Base-by-base conservation (phyloP, 2,329 filamentous ascomycete species). In the Beauveria sp. region DNA sequence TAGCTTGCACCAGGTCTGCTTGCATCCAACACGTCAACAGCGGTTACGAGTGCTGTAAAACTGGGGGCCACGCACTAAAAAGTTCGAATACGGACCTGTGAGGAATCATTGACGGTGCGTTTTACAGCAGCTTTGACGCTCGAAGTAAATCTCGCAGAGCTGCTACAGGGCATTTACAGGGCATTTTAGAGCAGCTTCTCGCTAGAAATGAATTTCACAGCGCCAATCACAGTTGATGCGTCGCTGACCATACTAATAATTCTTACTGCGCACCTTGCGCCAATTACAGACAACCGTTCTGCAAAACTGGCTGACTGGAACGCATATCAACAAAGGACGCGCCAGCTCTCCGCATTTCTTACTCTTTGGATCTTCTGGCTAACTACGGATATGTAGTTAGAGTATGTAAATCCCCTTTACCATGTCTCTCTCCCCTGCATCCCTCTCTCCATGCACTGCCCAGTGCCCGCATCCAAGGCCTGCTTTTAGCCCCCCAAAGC, bases 331-430 rank as follows among this genome's bases (percentile, higher is more conserved):
- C 38, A 42, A 26, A 54, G 22, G 54, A 57, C 54, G 54, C 54
- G 54, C 54, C 54, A 45, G 40, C 53, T 38, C 42, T 56, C 53
- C 53, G 40, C 42, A 56, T 34, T 56, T 55, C 14, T 57, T 10
- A 8, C 52, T 30, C 42, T 12, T 38, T 38, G 12, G 34, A 24
- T 5, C 24, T 46, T 22, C 18, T 12, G 7, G 42, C 42, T 38
- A 38, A 5, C 5, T 38, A n/a, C n/a, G n/a, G n/a, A n/a, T n/a
- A 34, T 28, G 9, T 28, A 34, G 34, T 38, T 18, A 7, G 10
- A 34, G 54, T 24, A 57, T 57, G 54, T 26, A 47, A 47, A 26
- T 57, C 43, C n/a, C 43, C 24, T 24, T 34, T 42, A 54, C 26
- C 42, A 22, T 47, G 42, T 34, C 42, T 47, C 43, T 47, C 51